These are phyloP conservation scores for Candida krabiensis DNA, from an alignment of 805 yeast genomes.

Conservation along the genomic window DNA sequence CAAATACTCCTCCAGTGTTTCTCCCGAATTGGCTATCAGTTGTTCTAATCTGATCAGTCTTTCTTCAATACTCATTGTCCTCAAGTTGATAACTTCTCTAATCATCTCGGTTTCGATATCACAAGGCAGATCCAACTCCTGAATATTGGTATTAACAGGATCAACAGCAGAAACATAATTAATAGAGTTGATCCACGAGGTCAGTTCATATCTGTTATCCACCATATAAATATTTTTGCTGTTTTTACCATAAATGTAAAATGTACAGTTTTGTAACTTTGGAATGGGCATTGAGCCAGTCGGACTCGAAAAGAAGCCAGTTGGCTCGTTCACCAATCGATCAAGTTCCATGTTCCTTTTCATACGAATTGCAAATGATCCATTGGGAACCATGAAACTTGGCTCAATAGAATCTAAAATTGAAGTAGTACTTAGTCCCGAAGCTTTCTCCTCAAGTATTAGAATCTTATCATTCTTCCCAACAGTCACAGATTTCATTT, in stretches of 20 bases:
- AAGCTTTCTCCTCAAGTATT: conserved; percentile 28
- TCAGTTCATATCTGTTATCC: conserved; percentile 42
- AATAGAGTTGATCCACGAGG: conserved; percentile 60
- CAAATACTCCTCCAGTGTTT: conserved; percentile 38
- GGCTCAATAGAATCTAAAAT: conserved; percentile 28
- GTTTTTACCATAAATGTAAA: conserved; percentile 41
- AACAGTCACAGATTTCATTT: conserved; percentile 26
- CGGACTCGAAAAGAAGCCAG: not conserved
- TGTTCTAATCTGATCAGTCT: conserved; percentile 8
- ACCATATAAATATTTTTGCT: conserved; percentile 44
- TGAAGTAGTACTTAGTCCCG: conserved; percentile 15
- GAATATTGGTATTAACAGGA: conserved; percentile 29
- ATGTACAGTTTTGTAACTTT: conserved; percentile 27
- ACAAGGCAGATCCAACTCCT: conserved; percentile 23
- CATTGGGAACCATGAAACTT: conserved; percentile 22
- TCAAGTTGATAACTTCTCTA: conserved; percentile 20
- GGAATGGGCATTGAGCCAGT: not conserved
- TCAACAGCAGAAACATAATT: conserved; percentile 52
- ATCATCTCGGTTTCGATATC: conserved; percentile 8
- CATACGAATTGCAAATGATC: conserved; percentile 31
- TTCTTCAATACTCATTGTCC: conserved; percentile 11
- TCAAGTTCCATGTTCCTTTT: conserved; percentile 26
- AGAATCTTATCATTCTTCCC: conserved; percentile 19
- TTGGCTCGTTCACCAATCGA: conserved; percentile 17
- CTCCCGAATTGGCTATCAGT: conserved; percentile 28